Evolutionary conservation across 2,329 filamentous ascomycete species (phyloP), one percentile per base, ranked within the genome.

Genomic region (Trichoderma arundinaceum): DNA sequence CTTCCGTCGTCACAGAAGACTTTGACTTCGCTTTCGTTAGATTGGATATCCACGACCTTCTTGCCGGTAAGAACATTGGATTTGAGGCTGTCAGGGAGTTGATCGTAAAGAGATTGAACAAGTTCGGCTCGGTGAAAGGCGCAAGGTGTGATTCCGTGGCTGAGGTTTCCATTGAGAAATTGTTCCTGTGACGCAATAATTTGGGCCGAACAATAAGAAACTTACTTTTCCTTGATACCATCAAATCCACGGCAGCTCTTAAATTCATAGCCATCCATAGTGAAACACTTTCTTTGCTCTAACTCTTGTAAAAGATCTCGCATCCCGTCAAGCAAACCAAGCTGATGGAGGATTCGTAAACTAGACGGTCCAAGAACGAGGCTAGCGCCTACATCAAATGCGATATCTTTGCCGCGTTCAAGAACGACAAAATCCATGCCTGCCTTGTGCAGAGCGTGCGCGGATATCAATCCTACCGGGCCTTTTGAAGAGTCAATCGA

Each of bases 391-490:
- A 73, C 72, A 67, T 78, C 71, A 46, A 72, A 65, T 66, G 74
- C 65, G 9, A 76, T 33, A 0, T 69, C 67, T 1, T 68, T 33
- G 1, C 75, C 73, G 10, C 72, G 68, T 59, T 81, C 79, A 1
- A 81, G 76, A 7, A 81, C 61, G 46, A 78, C 69, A 10, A 78
- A 81, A 61, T 80, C 75, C 41, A 81, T 76, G n/a, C 69, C 68
- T 5, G 74, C 74, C 2, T 58, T 70, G 4, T 66, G 64, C 1
- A 76, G 68, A 0, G 72, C 68, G 13, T 74, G 72, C 1, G 74
- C 74, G 1, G 74, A 71, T 0, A 67, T 69, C 1, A 76, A 66
- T 1, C 74, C 74, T 1, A 73, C 69, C 0, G 73, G 73, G 0
- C 73, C 73, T 60, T 49, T 28, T 51, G 41, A 41, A n/a, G 15